phyloP scores from a whole-genome alignment of 768 basidiomycete species.

The Mycena latifolia region DNA sequence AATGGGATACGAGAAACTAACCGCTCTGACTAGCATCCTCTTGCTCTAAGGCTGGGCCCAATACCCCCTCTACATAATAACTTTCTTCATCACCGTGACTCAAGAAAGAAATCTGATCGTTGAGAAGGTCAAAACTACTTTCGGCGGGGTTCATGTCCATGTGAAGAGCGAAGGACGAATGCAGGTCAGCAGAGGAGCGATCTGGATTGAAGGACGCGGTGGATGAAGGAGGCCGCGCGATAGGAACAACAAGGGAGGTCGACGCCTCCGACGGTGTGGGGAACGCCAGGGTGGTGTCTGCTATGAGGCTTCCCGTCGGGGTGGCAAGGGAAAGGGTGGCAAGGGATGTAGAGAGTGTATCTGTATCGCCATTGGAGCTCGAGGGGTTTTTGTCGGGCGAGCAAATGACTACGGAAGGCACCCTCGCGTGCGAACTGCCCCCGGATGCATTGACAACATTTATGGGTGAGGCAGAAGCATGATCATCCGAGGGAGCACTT shows the following conservation, averaged over 20 bases:
- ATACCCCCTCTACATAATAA: constrained; percentile 47
- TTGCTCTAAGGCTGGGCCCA: constrained; percentile 9
- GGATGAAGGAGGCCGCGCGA: constrained; percentile 31
- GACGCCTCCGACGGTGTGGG: constrained; percentile 35
- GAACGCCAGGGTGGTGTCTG: constrained; percentile 33
- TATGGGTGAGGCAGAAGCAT: constrained; percentile 7
- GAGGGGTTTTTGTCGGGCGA: constrained; percentile 15
- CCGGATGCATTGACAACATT: constrained; percentile 2
- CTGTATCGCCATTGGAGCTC: constrained; percentile 18
- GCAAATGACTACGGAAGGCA: constrained; percentile 20
- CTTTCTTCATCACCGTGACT: constrained; percentile 54
- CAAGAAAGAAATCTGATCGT: constrained; percentile 65
- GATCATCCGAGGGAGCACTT: constrained; percentile 7
- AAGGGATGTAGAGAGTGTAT: constrained; percentile 40
- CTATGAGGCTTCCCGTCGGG: constrained; percentile 41
- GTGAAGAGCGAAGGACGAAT: constrained; percentile 62
- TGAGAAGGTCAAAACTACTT: constrained; percentile 64
- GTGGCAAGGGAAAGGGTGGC: constrained; percentile 42
- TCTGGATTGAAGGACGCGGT: constrained; percentile 42
- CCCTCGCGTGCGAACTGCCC: neutral
- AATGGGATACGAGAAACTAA: neutral
- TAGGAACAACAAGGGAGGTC: constrained; percentile 42
- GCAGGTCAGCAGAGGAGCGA: constrained; percentile 59
- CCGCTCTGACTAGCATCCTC: constrained; percentile 10
- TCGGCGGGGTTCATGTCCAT: constrained; percentile 58